These are phyloP conservation scores for Chimonanthus salicifolius DNA, from an alignment of 164 flowering plant genomes.

Conservation along the genomic window DNA sequence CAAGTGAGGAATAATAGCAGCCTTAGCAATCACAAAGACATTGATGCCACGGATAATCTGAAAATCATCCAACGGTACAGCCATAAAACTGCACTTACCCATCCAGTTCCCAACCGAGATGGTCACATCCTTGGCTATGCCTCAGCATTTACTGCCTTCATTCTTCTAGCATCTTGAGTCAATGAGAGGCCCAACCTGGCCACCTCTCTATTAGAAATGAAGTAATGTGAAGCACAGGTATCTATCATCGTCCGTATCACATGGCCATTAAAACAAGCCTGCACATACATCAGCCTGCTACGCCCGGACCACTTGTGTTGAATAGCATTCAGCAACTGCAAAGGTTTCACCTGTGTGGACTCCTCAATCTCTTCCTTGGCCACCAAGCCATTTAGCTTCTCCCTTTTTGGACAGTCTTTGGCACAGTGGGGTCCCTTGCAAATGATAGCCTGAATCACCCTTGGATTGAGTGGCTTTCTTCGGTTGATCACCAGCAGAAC, in stretches of 20 bases:
- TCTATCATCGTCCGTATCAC: constrained; percentile 1
- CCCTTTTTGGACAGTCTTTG: background rate
- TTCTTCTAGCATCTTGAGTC: background rate
- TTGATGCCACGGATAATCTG: constrained; percentile 8
- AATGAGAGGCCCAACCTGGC: background rate
- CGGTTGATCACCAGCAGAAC: too few species aligned
- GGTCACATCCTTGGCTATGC: background rate
- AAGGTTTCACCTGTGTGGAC: background rate
- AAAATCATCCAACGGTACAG: constrained; percentile 12
- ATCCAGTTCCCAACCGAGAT: background rate
- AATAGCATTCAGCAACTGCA: background rate
- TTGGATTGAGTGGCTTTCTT: background rate
- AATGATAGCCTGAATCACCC: background rate
- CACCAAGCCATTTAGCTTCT: background rate
- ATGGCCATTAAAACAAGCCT: background rate
- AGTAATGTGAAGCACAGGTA: constrained; percentile 7
- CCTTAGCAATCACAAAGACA: background rate
- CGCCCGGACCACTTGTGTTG: too few species aligned
- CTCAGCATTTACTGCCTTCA: constrained; percentile 5
- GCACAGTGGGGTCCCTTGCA: background rate
- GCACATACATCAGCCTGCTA: background rate
- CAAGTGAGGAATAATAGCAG: background rate
- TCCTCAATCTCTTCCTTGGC: background rate
- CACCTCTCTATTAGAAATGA: background rate
- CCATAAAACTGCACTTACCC: background rate